Evolutionary conservation across 345 rosid species (phyloP), one percentile per base, ranked within the genome.

Genomic region (Murraya paniculata): DNA sequence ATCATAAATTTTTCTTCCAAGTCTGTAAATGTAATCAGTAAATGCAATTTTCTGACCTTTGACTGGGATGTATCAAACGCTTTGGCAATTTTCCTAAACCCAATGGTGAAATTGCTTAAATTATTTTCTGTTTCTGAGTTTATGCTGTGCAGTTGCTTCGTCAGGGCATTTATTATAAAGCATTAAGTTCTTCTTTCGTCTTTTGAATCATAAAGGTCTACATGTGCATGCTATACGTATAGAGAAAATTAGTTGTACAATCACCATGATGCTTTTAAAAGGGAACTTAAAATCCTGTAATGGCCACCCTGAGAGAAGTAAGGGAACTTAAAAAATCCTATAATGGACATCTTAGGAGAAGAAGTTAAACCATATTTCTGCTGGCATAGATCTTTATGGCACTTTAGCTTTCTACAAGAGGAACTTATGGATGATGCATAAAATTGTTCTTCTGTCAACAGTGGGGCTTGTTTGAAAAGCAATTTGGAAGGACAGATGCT

Each of bases 401-500:
- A 30, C 55, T 64, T 31, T 38, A 36, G 27, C 24, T 36, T 39
- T 24, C 14, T 38, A 2, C 2, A 9, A 33, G 22, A n/a, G 35
- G 41, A 56, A 57, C 22, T 22, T 39, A 31, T 64, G 36, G 18
- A 39, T 25, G 39, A 78, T 78, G 66, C 19, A 31, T 70, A 35
- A 39, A 14, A 24, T 74, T 71, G 11, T 64, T 79, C 39, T 78
- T 82, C 61, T 7, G 45, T 41, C 70, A 30, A 77, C 82, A 95
- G 98, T 95, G 98, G 98, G 90, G 92, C 57, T 87, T 95, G 84
- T 95, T 95, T 65, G 97, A 95, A 79, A 89, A 78, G 83, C 92
- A 95, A 78, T 87, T 95, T 33, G 99, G 98, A 79, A 83, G 99
- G 81, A 71, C 86, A 27, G 99, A 95, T 84, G 41, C 93, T 36